Conservation (phyloP, 202 grass and related monocot species). For the Alloteropsis angusta region DNA sequence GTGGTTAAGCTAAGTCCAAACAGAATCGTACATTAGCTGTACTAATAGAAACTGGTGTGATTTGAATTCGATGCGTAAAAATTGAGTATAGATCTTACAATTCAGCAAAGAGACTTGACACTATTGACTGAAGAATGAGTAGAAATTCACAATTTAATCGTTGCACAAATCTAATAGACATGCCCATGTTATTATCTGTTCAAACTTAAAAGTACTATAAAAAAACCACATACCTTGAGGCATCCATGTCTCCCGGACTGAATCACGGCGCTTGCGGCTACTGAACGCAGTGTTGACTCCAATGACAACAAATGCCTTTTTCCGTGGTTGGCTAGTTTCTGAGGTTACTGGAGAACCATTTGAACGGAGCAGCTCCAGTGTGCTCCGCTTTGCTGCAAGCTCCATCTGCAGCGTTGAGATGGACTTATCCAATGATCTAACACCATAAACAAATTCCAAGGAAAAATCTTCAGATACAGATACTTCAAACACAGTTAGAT, state of each 20-base stretch:
- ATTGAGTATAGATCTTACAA: not conserved
- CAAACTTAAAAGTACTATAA: not conserved
- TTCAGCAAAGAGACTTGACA: not conserved
- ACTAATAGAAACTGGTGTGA: not conserved
- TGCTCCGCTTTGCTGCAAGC: conserved; percentile 73
- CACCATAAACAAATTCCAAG: conserved; percentile 34
- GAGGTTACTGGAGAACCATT: conserved; percentile 38
- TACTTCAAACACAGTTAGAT: conserved; percentile 4
- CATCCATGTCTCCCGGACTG: conserved; percentile 83
- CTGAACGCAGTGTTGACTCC: conserved; percentile 75
- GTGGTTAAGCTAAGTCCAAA: not conserved
- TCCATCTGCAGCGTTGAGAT: conserved; percentile 99
- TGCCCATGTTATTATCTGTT: not conserved
- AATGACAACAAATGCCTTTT: conserved; percentile 66
- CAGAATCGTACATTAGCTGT: not conserved
- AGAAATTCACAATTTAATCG: conserved; percentile 11
- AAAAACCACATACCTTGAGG: conserved; percentile 53
- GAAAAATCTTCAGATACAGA: conserved; percentile 22
- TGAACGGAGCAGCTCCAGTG: conserved; percentile 39
- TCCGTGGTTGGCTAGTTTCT: conserved; percentile 38
- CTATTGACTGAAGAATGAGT: conserved; percentile 6
- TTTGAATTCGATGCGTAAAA: not conserved
- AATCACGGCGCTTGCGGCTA: conserved; percentile 72
- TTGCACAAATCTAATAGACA: conserved; percentile 11
- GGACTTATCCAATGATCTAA: conserved; percentile 96